These are phyloP conservation scores for Brassica juncea DNA, from an alignment of 345 rosid genomes.

Conservation along the genomic window DNA sequence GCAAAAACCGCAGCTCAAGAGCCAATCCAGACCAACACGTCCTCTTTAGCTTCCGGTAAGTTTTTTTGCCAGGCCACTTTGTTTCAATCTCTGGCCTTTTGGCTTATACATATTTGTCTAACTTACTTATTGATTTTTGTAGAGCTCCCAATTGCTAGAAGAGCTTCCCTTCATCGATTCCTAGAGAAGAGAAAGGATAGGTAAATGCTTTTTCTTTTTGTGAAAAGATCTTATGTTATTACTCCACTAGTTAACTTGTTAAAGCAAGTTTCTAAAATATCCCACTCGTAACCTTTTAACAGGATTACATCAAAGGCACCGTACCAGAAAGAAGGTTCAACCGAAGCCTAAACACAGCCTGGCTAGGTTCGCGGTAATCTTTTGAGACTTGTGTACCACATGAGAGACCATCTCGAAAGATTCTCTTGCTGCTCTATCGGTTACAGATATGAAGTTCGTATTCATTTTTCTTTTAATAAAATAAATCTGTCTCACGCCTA, in stretches of 20 bases:
- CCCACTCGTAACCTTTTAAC: background rate
- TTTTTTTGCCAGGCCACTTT: background rate
- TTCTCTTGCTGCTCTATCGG: constrained; percentile 23
- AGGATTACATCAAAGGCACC: constrained; percentile 72
- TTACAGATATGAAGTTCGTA: constrained; percentile 11
- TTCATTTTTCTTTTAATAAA: background rate
- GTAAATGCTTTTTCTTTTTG: background rate
- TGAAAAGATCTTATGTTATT: background rate
- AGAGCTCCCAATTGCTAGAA: constrained; percentile 89
- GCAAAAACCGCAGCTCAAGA: constrained; percentile 42
- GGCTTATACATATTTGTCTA: background rate
- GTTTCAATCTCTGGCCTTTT: background rate
- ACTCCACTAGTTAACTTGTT: background rate
- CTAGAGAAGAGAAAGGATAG: constrained; percentile 86
- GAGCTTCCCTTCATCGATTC: constrained; percentile 93
- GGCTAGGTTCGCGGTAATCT: constrained; percentile 56
- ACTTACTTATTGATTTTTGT: constrained; percentile 16
- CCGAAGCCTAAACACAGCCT: constrained; percentile 46
- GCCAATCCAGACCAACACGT: constrained; percentile 37
- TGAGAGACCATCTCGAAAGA: constrained; percentile 13
- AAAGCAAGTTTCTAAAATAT: background rate
- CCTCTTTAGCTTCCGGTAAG: constrained; percentile 56
- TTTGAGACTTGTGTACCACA: background rate
- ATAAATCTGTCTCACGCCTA: background rate
- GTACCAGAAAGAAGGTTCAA: constrained; percentile 45